Evolutionary conservation across 495 filamentous ascomycete species (phyloP), one percentile per base, ranked within the genome.

Genomic region (Penicillium manginii): DNA sequence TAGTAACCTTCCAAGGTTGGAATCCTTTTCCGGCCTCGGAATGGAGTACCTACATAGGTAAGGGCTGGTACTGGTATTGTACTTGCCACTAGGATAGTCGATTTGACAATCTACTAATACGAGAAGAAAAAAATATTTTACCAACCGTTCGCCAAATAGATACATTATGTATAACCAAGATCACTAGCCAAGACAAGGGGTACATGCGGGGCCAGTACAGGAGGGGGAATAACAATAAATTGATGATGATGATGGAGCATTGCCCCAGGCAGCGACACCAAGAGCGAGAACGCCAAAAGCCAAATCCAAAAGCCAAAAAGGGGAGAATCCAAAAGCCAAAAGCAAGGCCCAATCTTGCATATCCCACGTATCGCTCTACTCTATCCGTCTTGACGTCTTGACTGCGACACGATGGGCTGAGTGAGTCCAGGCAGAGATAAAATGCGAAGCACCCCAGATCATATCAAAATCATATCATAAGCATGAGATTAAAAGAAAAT

Each of bases 201-300:
- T 64, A 68, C 50, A 62, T 58, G 50, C 21, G 33, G 54, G 52
- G 12, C 43, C 21, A 37, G 33, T 62, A 70, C 65, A 68, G 50
- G 54, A 64, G 63, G 68, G 71, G 70, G 65, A 71, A 71, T 64
- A 57, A 52, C 32, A 51, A 55, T 18, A 52, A 49, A n/a, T n/a
- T n/a, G n/a, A n/a, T 50, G 39, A 50, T 12, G 32, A 52, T 50
- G 42, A 15, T 51, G 37, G 12, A 15, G 56, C 33, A 22, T 45
- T 3, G 8, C 7, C 22, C 55, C 21, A 58, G 22, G n/a, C 33
- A 57, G 17, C 9, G 23, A 22, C 11, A 47, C 19, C 45, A 47
- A 6, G 48, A 54, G 51, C 47, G 52, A 62, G 46, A 46, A 40
- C 47, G 47, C n/a, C 40, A 33, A 21, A 59, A 33, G 32, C 23